These are phyloP conservation scores for Trichoderma aggressivum DNA, from an alignment of 2,329 filamentous ascomycete genomes.

Conservation along the genomic window DNA sequence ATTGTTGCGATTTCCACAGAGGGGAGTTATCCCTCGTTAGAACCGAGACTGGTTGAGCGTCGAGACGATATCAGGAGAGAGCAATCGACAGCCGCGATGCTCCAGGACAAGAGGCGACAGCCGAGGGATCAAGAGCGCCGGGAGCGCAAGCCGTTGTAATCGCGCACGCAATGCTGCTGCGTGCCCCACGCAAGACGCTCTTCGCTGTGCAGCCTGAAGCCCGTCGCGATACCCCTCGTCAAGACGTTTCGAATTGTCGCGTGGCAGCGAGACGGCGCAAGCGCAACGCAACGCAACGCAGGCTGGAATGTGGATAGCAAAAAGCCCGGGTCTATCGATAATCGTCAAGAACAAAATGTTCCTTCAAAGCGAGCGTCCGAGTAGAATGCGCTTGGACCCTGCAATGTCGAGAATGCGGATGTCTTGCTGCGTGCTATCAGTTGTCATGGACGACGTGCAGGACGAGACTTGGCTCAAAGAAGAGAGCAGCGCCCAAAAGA, in stretches of 20 bases:
- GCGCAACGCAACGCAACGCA: neutral
- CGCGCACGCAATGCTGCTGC: neutral
- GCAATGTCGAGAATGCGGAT: conserved; percentile 15
- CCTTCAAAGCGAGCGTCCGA: neutral
- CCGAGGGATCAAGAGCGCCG: conserved; percentile 20
- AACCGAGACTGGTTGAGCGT: conserved; percentile 3
- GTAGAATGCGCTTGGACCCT: conserved; percentile 12
- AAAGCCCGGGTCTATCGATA: neutral
- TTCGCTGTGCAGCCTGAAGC: neutral
- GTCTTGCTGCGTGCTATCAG: conserved; percentile 17
- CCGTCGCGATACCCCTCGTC: neutral
- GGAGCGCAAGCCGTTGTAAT: conserved; percentile 5
- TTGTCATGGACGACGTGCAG: conserved; percentile 15
- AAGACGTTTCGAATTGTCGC: neutral
- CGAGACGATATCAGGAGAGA: neutral
- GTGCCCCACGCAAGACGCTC: neutral
- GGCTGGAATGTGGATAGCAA: conserved; percentile 9
- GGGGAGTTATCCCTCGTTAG: conserved; percentile 18
- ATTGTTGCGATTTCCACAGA: neutral
- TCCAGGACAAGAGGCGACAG: conserved; percentile 26
- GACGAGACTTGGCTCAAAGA: conserved; percentile 19
- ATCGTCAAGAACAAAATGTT: neutral
- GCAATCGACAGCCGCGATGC: conserved; percentile 16
- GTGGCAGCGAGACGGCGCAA: neutral
- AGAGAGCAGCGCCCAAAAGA: conserved; percentile 7